Percentiles rank a stretch among this genome's conserved stretches.
phyloP scores from a whole-genome alignment of 306 rosid species.

The Erythrophleum fordii region DNA sequence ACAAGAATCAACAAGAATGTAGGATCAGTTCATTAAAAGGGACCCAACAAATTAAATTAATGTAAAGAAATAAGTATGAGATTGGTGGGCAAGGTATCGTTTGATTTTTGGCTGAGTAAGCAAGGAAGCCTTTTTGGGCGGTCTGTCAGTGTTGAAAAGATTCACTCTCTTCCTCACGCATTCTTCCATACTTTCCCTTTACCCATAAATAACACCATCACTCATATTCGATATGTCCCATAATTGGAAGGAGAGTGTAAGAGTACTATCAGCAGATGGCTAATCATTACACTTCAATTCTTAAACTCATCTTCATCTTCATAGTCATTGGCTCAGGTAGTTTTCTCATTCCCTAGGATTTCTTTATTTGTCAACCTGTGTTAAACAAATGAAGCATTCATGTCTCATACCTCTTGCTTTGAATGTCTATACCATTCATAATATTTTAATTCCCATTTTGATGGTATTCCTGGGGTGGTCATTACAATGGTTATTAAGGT shows the following conservation, averaged over 20 bases:
- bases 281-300: constrained; percentile 21
- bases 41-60: constrained; percentile 6
- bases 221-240: constrained; percentile 31
- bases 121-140: constrained; percentile 41
- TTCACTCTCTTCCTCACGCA: constrained; percentile 50
- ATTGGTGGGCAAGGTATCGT: constrained; percentile 43
- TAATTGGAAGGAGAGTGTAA: constrained; percentile 4
- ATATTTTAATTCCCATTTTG: not conserved
- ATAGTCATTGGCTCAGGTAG: constrained; percentile 46
- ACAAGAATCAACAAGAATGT: not conserved
- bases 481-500: not conserved
- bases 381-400: constrained; percentile 12
- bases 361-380: not conserved
- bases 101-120: constrained; percentile 24
- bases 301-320: constrained; percentile 43
- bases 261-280: constrained; percentile 31
- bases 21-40: constrained; percentile 26
- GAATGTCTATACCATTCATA: not conserved
- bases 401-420: not conserved
- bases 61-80: constrained; percentile 16
- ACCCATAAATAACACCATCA: constrained; percentile 27
- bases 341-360: not conserved
- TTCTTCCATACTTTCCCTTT: constrained; percentile 34
- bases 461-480: not conserved
- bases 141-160: constrained; percentile 28